Percentiles rank a stretch among this genome's conserved stretches.
Conservation (phyloP, 257 asterid species). For the Petunia axillaris region DNA sequence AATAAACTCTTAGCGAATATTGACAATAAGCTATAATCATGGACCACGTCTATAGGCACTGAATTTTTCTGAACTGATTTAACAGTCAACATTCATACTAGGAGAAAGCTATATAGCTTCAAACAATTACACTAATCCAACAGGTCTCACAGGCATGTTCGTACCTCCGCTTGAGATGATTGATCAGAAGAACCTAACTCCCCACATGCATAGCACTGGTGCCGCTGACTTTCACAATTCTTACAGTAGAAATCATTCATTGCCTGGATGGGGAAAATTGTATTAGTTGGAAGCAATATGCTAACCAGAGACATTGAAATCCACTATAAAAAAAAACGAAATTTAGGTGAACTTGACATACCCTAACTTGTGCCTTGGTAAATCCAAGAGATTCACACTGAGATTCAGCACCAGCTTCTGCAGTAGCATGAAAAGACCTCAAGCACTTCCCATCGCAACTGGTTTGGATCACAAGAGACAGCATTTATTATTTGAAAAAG, state of each 20-base stretch:
- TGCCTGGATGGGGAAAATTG: constrained; percentile 40
- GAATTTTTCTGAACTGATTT: background rate
- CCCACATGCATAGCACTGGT: constrained; percentile 88
- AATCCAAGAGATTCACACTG: constrained; percentile 65
- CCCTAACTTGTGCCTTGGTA: constrained; percentile 54
- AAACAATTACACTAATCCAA: constrained; percentile 12
- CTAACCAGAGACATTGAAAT: background rate
- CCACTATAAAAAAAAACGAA: background rate
- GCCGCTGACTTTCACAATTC: constrained; percentile 72
- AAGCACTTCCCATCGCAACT: constrained; percentile 93
- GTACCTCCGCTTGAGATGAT: constrained; percentile 76
- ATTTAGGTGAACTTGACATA: constrained; percentile 32
- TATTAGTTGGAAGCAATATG: constrained; percentile 18
- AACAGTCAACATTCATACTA: constrained; percentile 9
- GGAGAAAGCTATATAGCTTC: background rate
- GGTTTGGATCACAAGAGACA: constrained; percentile 25
- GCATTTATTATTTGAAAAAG: constrained; percentile 8
- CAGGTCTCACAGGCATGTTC: background rate
- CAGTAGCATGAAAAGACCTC: constrained; percentile 86
- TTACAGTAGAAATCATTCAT: constrained; percentile 61
- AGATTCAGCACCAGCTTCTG: constrained; percentile 61
- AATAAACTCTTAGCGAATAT: background rate
- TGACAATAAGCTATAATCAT: background rate
- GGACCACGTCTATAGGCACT: background rate
- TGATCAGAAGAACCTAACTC: constrained; percentile 86